phyloP scores from a whole-genome alignment of 139 green algal genomes.

The Chlorella vulgaris region DNA sequence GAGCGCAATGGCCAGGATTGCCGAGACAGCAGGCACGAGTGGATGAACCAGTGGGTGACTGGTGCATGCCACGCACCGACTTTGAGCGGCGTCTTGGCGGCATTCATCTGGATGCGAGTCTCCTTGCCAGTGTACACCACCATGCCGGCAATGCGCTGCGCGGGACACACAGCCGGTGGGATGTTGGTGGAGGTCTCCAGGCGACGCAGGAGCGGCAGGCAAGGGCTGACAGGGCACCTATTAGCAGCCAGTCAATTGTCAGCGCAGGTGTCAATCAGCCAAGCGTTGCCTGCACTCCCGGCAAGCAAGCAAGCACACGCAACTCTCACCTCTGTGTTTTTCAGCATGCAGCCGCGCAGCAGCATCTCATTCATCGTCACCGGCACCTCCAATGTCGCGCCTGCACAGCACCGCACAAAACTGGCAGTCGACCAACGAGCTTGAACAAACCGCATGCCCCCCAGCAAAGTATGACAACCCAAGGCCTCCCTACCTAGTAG shows the following conservation, averaged over 20 bases:
- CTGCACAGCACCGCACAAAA: background rate
- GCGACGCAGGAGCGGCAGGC: background rate
- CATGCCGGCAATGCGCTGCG: slow-evolving; percentile 65
- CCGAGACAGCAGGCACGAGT: too few species aligned
- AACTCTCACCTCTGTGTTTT: slow-evolving; percentile 72
- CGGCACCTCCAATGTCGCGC: slow-evolving; percentile 22
- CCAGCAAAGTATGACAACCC: too few species aligned
- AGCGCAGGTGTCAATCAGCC: too few species aligned
- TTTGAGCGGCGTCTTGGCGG: slow-evolving; percentile 75
- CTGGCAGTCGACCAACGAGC: background rate
- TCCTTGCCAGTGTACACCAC: slow-evolving; percentile 93
- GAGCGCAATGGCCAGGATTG: too few species aligned
- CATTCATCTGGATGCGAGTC: slow-evolving; percentile 90
- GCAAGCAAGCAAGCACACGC: too few species aligned
- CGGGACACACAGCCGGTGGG: too few species aligned
- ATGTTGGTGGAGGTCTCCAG: too few species aligned
- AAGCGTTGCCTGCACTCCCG: too few species aligned
- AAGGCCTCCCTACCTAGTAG: too few species aligned
- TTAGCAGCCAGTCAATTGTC: too few species aligned
- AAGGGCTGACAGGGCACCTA: too few species aligned
- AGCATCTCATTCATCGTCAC: slow-evolving; percentile 73
- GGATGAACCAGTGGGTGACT: background rate
- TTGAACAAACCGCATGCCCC: too few species aligned
- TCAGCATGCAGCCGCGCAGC: slow-evolving; percentile 88
- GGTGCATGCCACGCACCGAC: slow-evolving; percentile 38